These are phyloP conservation scores for Ambrosia artemisiifolia DNA, from an alignment of 129 eudicot genomes.

Conservation along the genomic window DNA sequence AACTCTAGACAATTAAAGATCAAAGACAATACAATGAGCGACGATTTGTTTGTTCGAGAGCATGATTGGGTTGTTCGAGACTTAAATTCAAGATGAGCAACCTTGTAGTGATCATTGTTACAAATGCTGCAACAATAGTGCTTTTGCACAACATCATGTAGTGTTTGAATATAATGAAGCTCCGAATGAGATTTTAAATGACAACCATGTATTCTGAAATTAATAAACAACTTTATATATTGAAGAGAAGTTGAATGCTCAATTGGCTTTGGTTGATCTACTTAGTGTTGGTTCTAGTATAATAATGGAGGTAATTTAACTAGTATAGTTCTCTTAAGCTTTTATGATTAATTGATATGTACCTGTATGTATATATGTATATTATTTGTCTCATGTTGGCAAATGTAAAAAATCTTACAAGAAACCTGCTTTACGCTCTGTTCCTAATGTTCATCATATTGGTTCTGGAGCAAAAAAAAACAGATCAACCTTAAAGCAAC, in stretches of 20 bases:
- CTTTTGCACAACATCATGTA: no score
- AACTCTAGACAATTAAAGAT: no score
- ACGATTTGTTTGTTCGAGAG: no score
- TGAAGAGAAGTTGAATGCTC: constrained; percentile 82
- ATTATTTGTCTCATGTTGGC: not conserved
- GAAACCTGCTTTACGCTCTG: constrained; percentile 45
- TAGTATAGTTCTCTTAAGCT: not conserved
- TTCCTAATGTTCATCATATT: constrained; percentile 41
- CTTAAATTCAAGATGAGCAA: no score
- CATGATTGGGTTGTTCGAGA: no score
- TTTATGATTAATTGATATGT: not conserved
- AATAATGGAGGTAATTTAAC: constrained; percentile 58
- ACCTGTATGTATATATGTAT: not conserved
- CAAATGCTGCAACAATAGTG: no score
- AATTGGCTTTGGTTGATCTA: constrained; percentile 72
- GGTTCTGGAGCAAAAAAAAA: constrained; percentile 89
- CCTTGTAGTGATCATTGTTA: no score
- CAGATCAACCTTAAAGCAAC: constrained; percentile 48
- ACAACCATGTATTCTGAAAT: no score
- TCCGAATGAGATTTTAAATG: no score
- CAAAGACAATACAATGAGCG: no score
- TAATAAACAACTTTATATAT: no score
- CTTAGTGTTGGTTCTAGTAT: constrained; percentile 69
- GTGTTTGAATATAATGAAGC: no score
- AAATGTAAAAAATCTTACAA: constrained; percentile 36